Evolutionary conservation across 345 rosid species (phyloP), one percentile per base, ranked within the genome.

Genomic region (Rhodamnia rubescens): DNA sequence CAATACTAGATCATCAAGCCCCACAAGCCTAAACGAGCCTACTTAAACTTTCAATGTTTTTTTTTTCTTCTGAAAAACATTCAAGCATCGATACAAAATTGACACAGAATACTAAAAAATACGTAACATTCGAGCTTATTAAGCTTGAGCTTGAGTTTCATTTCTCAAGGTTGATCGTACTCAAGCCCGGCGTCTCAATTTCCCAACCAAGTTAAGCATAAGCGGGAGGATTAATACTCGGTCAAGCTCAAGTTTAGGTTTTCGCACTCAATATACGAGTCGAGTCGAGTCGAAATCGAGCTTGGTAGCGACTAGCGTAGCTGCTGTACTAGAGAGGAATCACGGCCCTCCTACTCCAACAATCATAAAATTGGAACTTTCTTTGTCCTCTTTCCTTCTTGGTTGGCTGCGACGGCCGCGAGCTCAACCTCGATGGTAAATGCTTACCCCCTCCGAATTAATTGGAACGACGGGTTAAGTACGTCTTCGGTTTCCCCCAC

Each of bases 71-170:
- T 4, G 1, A 29, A 29, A 61, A 61, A 15, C 74, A 29, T 61
- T 8, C 22, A 4, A 61, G 14, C 15, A 61, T 0, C 0, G 5
- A 7, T 61, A 1, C 42, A 18, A 29, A 61, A 61, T 61, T 0
- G 74, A 15, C 74, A 15, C 42, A 0, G 6, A 61, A 29, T 3
- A 61, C 40, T 29, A 14, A 7, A 61, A 36, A 29, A 15, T 8
- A 15, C 21, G 1, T 61, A 4, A 61, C 2, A 8, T 4, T 8
- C 2, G 27, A 15, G 11, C 74, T 61, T 7, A 15, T 61, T 61
- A 14, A 29, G 74, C 21, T 0, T 29, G 11, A 29, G 74, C 42
- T 61, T 4, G 10, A 61, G 74, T 61, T 61, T 61, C 74, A 15
- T 61, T 15, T 29, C 29, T 61, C 44, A 42, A 7, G 29, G 74